Percentiles rank a stretch among this genome's conserved stretches.
Evolutionary conservation across 345 rosid genomes (phyloP).

Genomic region (Fremontodendron californicum): DNA sequence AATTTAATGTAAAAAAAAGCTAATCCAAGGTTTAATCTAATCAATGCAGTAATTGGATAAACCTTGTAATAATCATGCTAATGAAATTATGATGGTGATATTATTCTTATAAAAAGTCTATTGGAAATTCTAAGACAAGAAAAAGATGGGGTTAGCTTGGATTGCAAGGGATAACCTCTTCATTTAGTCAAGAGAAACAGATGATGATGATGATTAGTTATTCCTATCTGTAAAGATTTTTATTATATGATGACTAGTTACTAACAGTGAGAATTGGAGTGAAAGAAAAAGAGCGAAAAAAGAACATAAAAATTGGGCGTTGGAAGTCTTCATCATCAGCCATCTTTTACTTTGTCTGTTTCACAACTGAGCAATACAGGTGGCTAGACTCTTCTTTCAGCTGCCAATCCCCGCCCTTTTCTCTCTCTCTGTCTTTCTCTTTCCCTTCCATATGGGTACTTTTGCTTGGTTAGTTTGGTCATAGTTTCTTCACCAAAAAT

Average conservation of each 20-base stretch:
- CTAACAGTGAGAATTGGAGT: too few relatives aligned
- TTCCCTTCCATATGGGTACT: conserved; percentile 16
- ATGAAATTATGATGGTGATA: not conserved
- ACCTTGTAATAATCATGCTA: not conserved
- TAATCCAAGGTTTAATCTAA: not conserved
- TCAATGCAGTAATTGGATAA: not conserved
- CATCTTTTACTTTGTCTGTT: conserved; percentile 58
- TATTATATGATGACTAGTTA: not conserved
- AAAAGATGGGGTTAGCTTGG: conserved; percentile 28
- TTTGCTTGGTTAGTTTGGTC: conserved; percentile 29
- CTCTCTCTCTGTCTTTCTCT: conserved; percentile 16
- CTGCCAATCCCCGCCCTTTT: conserved; percentile 21
- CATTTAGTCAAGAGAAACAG: conserved; percentile 8
- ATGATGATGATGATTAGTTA: not conserved
- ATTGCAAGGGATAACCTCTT: conserved; percentile 34
- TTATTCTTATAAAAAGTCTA: not conserved
- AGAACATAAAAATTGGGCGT: too few relatives aligned
- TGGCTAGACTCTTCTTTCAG: conserved; percentile 19
- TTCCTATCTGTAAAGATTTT: not conserved
- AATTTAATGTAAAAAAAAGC: not conserved
- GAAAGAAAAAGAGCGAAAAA: too few relatives aligned
- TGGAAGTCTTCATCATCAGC: conserved; percentile 35
- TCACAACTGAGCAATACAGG: conserved; percentile 41
- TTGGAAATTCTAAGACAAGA: not conserved
- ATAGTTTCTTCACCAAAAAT: conserved; percentile 26